Conservation (phyloP, 257 asterid species). For the Ballota nigra region DNA sequence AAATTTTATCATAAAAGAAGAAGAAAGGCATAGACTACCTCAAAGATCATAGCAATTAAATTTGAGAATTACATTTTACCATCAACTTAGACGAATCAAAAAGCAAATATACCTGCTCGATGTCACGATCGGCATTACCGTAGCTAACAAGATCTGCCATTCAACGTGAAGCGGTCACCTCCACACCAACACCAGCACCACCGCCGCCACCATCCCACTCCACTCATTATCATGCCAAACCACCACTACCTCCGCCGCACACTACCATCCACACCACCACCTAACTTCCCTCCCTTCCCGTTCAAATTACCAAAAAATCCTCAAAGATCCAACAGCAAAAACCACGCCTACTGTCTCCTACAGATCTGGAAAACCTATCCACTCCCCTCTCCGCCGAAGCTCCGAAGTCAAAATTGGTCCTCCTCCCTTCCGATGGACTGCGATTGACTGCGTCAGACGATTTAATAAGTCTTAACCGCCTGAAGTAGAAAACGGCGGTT, state of each 20-base stretch:
- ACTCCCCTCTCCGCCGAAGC: slow-evolving; percentile 15
- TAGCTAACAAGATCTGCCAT: slow-evolving; percentile 98
- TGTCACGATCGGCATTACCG: slow-evolving; percentile 79
- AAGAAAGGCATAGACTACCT: not conserved
- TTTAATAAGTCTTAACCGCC: not conserved
- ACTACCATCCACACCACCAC: slow-evolving; percentile 60
- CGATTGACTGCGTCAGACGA: slow-evolving; percentile 17
- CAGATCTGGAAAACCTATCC: slow-evolving; percentile 32
- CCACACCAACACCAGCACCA: slow-evolving; percentile 74
- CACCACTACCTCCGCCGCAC: slow-evolving; percentile 51
- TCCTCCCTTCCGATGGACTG: slow-evolving; percentile 24
- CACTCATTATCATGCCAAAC: slow-evolving; percentile 80
- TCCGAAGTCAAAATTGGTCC: slow-evolving; percentile 28
- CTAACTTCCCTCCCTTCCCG: slow-evolving; percentile 33
- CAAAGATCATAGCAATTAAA: slow-evolving; percentile 18
- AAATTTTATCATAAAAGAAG: slow-evolving; percentile 17
- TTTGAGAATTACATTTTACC: not conserved
- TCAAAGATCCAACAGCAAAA: slow-evolving; percentile 25
- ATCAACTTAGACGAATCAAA: slow-evolving; percentile 16
- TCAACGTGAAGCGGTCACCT: slow-evolving; percentile 77
- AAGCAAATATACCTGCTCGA: slow-evolving; percentile 61
- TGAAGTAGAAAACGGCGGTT: not conserved
- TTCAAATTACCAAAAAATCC: slow-evolving; percentile 20
- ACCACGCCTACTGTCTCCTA: slow-evolving; percentile 12
- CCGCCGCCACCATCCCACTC: slow-evolving; percentile 69